Base-by-base conservation (phyloP, 352 stramenopile species). In the Pythium guiyangense region DNA sequence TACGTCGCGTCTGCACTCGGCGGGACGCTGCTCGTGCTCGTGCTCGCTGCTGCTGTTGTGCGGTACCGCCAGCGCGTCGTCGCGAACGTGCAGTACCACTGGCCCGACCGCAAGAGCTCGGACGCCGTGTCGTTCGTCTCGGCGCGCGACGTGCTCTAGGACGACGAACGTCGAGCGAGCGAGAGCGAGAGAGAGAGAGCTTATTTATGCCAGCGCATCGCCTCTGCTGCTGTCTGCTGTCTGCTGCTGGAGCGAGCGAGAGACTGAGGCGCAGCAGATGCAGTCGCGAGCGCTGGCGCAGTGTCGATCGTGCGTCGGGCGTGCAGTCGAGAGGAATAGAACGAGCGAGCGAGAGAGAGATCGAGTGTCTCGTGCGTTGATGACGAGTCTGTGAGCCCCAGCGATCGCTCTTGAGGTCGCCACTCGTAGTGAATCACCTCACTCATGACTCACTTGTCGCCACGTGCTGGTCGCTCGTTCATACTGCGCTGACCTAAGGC, bases 71-170 rank as follows among this genome's bases (percentile, higher is more conserved):
- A 48, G 35, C 49, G 57, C 31, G n/a, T 54, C 22, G 49, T 58
- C 17, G 57, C 42, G 22, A 42, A 54, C 25, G 51, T 58, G 39
- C n/a, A 58, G 20, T 58, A 54, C 57, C 49, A 63, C 44, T 63
- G 57, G 57, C 57, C 49, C 6, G 57, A 63, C 51, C 57, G 57
- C 17, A 53, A 54, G 31, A 63, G 57, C 51, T 63, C 57, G 25
- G 57, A 57, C 4, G 57, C 49, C 5, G 39, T 63, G 11, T 63
- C 57, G 42, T 63, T 63, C 34, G 50, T 54, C 20, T 63, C 51
- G 34, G 57, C 57, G 18, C 54, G 35, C 22, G 57, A 63, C 35
- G 34, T 49, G 25, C 57, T 63, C 39, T 63, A 57, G 37, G 15
- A 54, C 8, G 11, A n/a, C 10, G 37, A 6, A 5, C 17, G 10